Evolutionary conservation across 352 stramenopile species (phyloP).

Genomic region (Phytopythium helicoides): DNA sequence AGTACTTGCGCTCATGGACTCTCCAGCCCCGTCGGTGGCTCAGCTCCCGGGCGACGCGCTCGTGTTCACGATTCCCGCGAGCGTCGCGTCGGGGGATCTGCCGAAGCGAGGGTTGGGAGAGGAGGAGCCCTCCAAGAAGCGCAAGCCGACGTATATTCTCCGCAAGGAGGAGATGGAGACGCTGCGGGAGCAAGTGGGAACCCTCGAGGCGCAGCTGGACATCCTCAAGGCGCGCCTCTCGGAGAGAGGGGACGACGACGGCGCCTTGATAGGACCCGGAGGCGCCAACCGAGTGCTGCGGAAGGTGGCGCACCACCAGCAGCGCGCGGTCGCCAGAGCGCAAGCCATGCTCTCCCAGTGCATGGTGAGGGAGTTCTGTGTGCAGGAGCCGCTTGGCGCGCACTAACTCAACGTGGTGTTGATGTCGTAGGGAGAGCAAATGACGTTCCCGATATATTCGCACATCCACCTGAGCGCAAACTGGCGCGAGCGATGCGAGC

Average conservation of each 20-base stretch:
- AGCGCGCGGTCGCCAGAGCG: constrained; percentile 17
- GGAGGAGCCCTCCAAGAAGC: constrained; percentile 17
- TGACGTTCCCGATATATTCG: constrained; percentile 14
- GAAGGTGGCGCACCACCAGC: constrained; percentile 14
- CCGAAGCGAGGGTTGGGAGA: neutral
- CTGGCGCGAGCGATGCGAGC: constrained; percentile 8
- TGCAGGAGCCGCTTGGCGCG: neutral
- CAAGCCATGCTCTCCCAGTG: constrained; percentile 23
- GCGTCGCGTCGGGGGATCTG: neutral
- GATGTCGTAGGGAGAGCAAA: constrained; percentile 10
- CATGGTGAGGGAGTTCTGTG: constrained; percentile 7
- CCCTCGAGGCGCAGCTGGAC: constrained; percentile 27
- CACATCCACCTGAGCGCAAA: constrained; percentile 19
- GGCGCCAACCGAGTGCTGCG: neutral
- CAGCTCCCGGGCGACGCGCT: too few species aligned
- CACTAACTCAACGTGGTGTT: constrained; percentile 1
- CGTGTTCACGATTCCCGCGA: neutral
- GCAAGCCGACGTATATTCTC: constrained; percentile 24
- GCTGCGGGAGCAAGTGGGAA: constrained; percentile 18
- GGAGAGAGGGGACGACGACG: neutral
- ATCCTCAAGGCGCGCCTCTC: constrained; percentile 13
- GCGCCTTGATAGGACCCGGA: neutral
- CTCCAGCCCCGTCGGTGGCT: too few species aligned
- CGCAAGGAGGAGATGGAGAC: constrained; percentile 6
- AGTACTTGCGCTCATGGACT: too few species aligned